A percentile compares a stretch with the other conserved stretches of the same genome.
Conservation (phyloP, 2,329 filamentous ascomycete genomes). For the Pseudogymnoascus sp. region DNA sequence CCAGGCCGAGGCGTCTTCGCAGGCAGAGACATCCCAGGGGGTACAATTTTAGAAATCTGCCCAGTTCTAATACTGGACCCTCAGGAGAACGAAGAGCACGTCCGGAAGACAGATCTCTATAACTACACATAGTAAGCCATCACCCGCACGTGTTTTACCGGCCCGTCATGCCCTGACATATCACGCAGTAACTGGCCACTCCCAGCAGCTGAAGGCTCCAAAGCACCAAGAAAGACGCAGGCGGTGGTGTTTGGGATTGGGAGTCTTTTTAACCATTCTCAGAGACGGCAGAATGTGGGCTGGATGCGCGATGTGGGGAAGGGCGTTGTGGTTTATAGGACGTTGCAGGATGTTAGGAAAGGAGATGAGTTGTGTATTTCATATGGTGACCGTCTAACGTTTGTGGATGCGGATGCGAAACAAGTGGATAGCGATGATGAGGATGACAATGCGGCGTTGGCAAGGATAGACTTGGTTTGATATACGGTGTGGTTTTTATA, state of each 20-base stretch:
- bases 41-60: constrained; percentile 43
- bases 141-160: constrained; percentile 7
- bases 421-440: constrained; percentile 17
- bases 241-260: constrained; percentile 48
- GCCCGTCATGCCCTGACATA: constrained; percentile 7
- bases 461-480: constrained; percentile 23
- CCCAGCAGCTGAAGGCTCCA: constrained; percentile 18
- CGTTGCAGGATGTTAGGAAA: constrained; percentile 40
- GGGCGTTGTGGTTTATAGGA: constrained; percentile 40
- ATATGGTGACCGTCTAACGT: constrained; percentile 30
- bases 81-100: constrained; percentile 40
- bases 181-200: constrained; percentile 28
- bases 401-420: constrained; percentile 28
- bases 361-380: constrained; percentile 47
- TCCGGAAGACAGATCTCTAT: constrained; percentile 42
- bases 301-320: constrained; percentile 43
- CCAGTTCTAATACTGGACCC: constrained; percentile 43
- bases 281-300: constrained; percentile 43
- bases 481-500: not conserved
- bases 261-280: constrained; percentile 51
- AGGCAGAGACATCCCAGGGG: constrained; percentile 35
- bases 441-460: constrained; percentile 24
- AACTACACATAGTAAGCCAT: constrained; percentile 47
- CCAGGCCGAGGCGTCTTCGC: constrained; percentile 47
- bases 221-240: constrained; percentile 32